Conservation (phyloP, 2,329 filamentous ascomycete genomes). For the Tolypocladium guangdongense region DNA sequence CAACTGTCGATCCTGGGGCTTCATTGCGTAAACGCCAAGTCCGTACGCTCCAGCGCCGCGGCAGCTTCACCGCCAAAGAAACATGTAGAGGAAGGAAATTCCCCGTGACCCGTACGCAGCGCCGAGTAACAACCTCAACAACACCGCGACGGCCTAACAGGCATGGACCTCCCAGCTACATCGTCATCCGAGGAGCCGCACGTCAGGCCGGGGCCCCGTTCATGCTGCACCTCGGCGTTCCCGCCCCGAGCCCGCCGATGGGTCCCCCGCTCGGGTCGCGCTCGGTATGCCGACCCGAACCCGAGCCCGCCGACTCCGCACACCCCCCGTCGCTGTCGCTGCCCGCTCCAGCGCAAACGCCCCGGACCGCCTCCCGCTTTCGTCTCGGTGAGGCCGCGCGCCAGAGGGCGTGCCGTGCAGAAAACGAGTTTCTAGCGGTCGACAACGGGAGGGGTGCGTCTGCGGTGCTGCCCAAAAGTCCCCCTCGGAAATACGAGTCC, state of each 20-base stretch:
- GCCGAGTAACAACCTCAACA: not conserved
- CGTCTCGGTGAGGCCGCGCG: too few species aligned
- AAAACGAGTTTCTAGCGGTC: too few species aligned
- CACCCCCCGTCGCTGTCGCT: not conserved
- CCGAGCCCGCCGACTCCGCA: not conserved
- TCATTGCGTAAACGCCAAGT: not conserved
- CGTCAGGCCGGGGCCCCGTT: not conserved
- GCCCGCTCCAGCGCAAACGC: not conserved
- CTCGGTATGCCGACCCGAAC: not conserved
- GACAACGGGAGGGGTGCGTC: too few species aligned
- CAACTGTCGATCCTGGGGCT: too few species aligned
- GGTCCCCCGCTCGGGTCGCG: not conserved
- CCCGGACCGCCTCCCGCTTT: too few species aligned
- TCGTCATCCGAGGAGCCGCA: not conserved
- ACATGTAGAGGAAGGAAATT: not conserved
- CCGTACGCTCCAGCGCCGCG: not conserved
- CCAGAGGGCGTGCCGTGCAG: too few species aligned
- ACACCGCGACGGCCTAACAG: too few species aligned
- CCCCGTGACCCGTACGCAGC: not conserved
- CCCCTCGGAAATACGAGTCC: too few species aligned
- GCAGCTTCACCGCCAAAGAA: not conserved
- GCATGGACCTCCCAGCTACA: too few species aligned
- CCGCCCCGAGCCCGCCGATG: not conserved
- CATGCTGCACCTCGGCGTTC: not conserved
- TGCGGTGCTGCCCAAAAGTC: too few species aligned